Conservation (phyloP, 768 basidiomycete genomes). For the Hygrocybe punicea region DNA sequence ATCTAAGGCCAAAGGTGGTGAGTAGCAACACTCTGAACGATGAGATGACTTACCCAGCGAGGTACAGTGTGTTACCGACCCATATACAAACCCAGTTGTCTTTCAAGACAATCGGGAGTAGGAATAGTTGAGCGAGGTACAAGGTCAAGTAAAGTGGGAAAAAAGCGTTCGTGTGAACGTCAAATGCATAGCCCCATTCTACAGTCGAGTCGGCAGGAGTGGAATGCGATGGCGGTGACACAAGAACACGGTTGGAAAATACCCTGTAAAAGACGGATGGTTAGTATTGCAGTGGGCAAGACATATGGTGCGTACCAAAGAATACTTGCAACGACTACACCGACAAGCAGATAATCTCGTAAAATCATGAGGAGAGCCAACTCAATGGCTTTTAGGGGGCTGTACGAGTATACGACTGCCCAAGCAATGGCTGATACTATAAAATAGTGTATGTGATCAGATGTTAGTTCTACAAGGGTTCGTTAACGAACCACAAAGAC, state of each 20-base stretch:
- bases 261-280: slow-evolving; percentile 43
- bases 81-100: slow-evolving; percentile 93
- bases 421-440: slow-evolving; percentile 80
- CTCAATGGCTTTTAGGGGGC: slow-evolving; percentile 51
- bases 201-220: slow-evolving; percentile 67
- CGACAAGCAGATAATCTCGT: slow-evolving; percentile 82
- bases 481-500: slow-evolving; percentile 58
- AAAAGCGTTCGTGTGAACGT: slow-evolving; percentile 96
- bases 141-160: slow-evolving; percentile 90
- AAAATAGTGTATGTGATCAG: neutral
- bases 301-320: slow-evolving; percentile 55
- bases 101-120: slow-evolving; percentile 77
- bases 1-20: slow-evolving; percentile 40
- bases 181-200: slow-evolving; percentile 95
- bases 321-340: slow-evolving; percentile 68
- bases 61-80: slow-evolving; percentile 88
- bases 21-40: neutral
- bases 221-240: slow-evolving; percentile 71
- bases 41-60: slow-evolving; percentile 62
- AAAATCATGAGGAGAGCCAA: slow-evolving; percentile 80
- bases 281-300: neutral
- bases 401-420: slow-evolving; percentile 77
- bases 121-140: slow-evolving; percentile 83
- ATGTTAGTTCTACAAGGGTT: neutral
- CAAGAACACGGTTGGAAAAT: slow-evolving; percentile 65